Conservation (phyloP, 2,329 filamentous ascomycete genomes). For the Aspergillus proliferans region DNA sequence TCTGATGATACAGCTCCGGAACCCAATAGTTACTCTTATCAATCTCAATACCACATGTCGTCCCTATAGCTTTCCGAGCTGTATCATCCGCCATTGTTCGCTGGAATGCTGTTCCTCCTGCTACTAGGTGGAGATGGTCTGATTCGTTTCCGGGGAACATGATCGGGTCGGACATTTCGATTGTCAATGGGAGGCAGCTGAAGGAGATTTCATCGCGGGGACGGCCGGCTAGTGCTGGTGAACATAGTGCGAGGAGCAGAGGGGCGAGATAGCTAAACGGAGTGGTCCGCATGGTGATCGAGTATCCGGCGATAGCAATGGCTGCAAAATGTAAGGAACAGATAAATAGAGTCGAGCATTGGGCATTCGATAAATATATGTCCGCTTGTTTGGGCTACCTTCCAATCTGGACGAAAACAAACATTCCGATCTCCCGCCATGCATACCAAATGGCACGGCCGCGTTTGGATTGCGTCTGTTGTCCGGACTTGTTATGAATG, state of each 20-base stretch:
- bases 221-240: background rate
- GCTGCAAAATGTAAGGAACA: background rate
- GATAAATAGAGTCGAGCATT: too few species aligned
- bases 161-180: constrained; percentile 55
- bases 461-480: too few species aligned
- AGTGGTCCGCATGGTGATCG: background rate
- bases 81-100: constrained; percentile 55
- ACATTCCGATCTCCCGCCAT: too few species aligned
- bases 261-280: background rate
- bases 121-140: constrained; percentile 62
- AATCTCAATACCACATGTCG: constrained; percentile 59
- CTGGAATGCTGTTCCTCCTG: constrained; percentile 64
- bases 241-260: background rate
- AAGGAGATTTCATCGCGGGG: constrained; percentile 14
- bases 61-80: constrained; percentile 33
- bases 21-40: constrained; percentile 76
- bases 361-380: too few species aligned
- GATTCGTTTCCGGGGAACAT: constrained; percentile 55
- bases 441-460: too few species aligned
- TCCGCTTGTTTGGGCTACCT: too few species aligned
- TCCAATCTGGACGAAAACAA: too few species aligned
- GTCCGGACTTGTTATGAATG: too few species aligned
- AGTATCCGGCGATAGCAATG: background rate
- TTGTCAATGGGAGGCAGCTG: constrained; percentile 22
- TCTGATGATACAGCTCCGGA: constrained; percentile 59